Conservation (phyloP, 805 yeast genomes). For the Pichia manshurica region DNA sequence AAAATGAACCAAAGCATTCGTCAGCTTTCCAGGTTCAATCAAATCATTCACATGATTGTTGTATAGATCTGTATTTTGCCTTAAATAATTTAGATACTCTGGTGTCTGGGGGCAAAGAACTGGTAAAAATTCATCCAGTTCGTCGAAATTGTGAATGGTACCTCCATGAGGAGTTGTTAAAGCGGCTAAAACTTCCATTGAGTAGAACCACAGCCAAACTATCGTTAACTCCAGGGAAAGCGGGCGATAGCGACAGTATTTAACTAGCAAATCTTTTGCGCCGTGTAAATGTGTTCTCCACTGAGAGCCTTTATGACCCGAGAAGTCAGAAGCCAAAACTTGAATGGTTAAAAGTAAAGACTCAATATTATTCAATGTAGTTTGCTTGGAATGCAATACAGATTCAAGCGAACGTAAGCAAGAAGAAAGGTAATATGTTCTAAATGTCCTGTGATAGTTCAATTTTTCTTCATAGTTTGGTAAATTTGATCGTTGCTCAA, state of each 20-base stretch:
- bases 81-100: slow-evolving; percentile 4
- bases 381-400: slow-evolving; percentile 37
- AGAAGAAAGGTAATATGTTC: slow-evolving; percentile 55
- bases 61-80: not conserved
- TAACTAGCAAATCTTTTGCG: slow-evolving; percentile 54
- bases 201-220: slow-evolving; percentile 52
- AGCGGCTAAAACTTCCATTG: slow-evolving; percentile 58
- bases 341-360: slow-evolving; percentile 64
- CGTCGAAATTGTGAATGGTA: slow-evolving; percentile 46
- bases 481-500: slow-evolving; percentile 16
- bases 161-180: slow-evolving; percentile 56
- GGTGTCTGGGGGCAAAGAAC: slow-evolving; percentile 18
- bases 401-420: slow-evolving; percentile 59
- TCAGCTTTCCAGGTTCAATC: slow-evolving; percentile 16
- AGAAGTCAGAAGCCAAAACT: slow-evolving; percentile 59
- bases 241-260: slow-evolving; percentile 26
- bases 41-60: not conserved
- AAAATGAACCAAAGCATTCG: slow-evolving; percentile 21
- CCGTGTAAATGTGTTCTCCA: slow-evolving; percentile 69
- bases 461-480: slow-evolving; percentile 20
- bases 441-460: slow-evolving; percentile 50
- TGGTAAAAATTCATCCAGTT: slow-evolving; percentile 35
- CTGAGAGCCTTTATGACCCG: slow-evolving; percentile 49
- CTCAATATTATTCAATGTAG: slow-evolving; percentile 53
- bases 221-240: slow-evolving; percentile 32